Evolutionary conservation across 2,329 filamentous ascomycete genomes (phyloP), one percentile per base, ranked within the genome.

Genomic region (Dryadomyces sulphureus): DNA sequence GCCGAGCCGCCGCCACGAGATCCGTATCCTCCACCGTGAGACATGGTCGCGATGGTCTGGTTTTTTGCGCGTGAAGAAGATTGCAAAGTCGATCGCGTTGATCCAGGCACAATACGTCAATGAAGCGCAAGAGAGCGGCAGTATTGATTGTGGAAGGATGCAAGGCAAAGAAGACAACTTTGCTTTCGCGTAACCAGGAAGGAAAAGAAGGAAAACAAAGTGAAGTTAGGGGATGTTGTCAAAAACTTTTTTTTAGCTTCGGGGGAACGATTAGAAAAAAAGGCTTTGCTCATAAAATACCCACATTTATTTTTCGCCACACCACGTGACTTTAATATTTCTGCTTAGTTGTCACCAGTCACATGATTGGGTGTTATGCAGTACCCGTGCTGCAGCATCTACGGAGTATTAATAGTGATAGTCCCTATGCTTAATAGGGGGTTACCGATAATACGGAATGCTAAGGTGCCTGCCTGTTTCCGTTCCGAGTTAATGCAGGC

Each of bases 11-110:
- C 61, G 49, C 59, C 60, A 54, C 60, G 54, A 50, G 68, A 64
- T 20, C 52, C 49, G 54, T 63, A 65, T 54, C 65, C 59, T 52
- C 60, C 57, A 46, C 60, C 55, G 60, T 67, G 69, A 56, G 69
- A 72, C 68, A 72, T 71, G 48, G 54, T 65, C 7, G 22, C 34
- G 21, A 35, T 20, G 32, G 8, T 8, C 20, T 32, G 17, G 7
- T 27, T 42, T 7, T 38, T 16, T 17, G 21, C 36, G 44, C 38
- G 44, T n/a, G 17, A 21, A 38, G 5, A 9, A 32, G 38, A 6
- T 30, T 41, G 38, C 11, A 41, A 30, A 19, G 24, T 27, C 39
- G 36, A 21, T 21, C 9, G 36, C 16, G 17, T 19, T 12, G 11
- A 32, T 32, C 27, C 27, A 32, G 27, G 11, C 27, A 32, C 27